These are phyloP conservation scores for Entomortierella chlamydospora DNA, from an alignment of 192 early-diverging fungal species.

Conservation along the genomic window DNA sequence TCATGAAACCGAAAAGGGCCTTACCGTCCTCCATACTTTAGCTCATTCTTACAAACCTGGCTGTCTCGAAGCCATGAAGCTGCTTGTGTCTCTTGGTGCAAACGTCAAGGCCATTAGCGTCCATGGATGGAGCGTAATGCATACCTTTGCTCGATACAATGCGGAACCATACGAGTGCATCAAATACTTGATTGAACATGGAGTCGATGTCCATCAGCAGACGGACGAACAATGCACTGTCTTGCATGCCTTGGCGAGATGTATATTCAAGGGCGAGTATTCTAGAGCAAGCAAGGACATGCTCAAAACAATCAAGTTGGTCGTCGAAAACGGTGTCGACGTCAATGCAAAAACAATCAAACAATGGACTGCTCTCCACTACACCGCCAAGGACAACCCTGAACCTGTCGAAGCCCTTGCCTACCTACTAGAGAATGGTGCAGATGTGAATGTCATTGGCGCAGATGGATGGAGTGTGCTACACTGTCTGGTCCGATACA, in stretches of 20 bases:
- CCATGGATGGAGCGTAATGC: conserved; percentile 70
- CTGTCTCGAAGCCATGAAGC: conserved; percentile 66
- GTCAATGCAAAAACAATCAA: conserved; percentile 65
- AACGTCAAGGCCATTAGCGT: conserved; percentile 72
- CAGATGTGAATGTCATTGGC: conserved; percentile 72
- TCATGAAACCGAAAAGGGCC: conserved; percentile 42
- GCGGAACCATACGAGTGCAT: conserved; percentile 55
- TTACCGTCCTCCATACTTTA: conserved; percentile 43
- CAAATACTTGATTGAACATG: conserved; percentile 63
- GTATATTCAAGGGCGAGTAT: conserved; percentile 51
- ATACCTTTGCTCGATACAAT: conserved; percentile 61
- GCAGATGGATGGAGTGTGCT: conserved; percentile 70
- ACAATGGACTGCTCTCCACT: conserved; percentile 57
- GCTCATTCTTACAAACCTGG: conserved; percentile 63
- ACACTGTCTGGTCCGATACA: conserved; percentile 59
- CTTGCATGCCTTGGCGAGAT: conserved; percentile 68
- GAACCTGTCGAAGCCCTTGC: conserved; percentile 57
- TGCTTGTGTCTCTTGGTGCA: conserved; percentile 67
- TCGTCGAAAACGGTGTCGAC: conserved; percentile 68
- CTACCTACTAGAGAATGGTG: conserved; percentile 67
- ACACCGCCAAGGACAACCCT: conserved; percentile 60
- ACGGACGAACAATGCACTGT: conserved; percentile 77
- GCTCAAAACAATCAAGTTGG: conserved; percentile 57
- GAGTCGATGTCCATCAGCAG: conserved; percentile 65
- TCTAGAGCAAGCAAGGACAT: conserved; percentile 45